Base-by-base conservation (phyloP, 1,139 yeast genomes). In the Geotrichum phurueaensis region DNA sequence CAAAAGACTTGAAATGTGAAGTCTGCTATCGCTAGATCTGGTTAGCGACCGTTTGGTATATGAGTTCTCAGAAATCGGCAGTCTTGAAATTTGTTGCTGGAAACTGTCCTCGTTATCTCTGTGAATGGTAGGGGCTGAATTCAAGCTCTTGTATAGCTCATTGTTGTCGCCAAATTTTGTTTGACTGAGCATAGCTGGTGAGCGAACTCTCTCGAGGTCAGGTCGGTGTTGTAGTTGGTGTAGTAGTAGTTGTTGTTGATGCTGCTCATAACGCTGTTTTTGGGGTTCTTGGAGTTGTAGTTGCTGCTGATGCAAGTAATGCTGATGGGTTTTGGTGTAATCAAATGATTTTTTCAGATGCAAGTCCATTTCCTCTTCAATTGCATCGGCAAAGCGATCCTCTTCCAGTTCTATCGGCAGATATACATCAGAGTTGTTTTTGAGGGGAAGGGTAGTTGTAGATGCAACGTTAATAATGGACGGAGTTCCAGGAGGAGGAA, bases 391-490 rank as follows among this genome's bases (percentile, higher is more conserved):
- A 20, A 31, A 52, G 18, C 23, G 54, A 52, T 33, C 47, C 29
- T 52, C 47, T 60, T 75, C 78, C 59, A 75, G 74, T 39, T 74
- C 73, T 75, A 74, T 74, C 3, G 78, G 77, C 63, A 75, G 58
- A n/a, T 66, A 54, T n/a, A 52, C 43, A 5, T 56, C 57, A n/a
- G 49, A 20, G 20, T 36, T 13, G 22, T 13, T 18, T 9, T 27
- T 33, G 4, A 49, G 50, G n/a, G 56, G 13, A 18, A 33, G 48
- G 3, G 53, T 43, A 13, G 53, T 31, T 18, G 57, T 49, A 22
- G 57, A 18, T 6, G 57, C 31, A 3, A 36, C 48, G n/a, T 29
- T 23, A 1, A 12, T 45, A 10, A 27, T n/a, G 10, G 49, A 15
- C 9, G 43, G 23, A n/a, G 43, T 25, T 3, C 47, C 47, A 39